Percentiles rank a stretch among this genome's conserved stretches.
These are phyloP conservation scores for Rheum nobile DNA, from an alignment of 148 eudicot genomes.

Conservation along the genomic window DNA sequence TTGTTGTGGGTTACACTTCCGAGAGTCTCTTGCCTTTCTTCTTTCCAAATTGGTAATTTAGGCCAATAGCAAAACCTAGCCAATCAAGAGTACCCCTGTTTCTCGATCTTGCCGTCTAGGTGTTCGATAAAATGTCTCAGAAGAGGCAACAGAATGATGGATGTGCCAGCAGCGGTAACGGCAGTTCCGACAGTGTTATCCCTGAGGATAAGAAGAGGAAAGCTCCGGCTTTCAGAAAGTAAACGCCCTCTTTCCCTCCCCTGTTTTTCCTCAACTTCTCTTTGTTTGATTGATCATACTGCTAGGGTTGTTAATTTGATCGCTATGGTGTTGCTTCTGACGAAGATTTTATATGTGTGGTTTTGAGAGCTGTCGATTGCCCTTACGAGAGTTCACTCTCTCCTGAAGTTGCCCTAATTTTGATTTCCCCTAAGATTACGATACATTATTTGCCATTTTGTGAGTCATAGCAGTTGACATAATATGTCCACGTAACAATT, in stretches of 20 bases:
- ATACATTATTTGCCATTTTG: background rate
- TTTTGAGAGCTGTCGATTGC: background rate
- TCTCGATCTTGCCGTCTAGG: background rate
- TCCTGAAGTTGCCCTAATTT: conserved; percentile 1
- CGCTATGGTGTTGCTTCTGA: background rate
- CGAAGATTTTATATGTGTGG: background rate
- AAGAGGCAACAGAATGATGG: conserved; percentile 46
- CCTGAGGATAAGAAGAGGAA: conserved; percentile 43
- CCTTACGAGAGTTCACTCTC: background rate
- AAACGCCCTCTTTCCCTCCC: background rate
- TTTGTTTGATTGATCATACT: conserved; percentile 8
- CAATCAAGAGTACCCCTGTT: background rate
- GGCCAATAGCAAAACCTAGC: background rate
- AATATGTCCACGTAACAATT: no score
- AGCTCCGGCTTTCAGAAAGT: conserved; percentile 37
- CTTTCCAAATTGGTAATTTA: background rate
- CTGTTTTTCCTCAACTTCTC: background rate
- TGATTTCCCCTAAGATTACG: no score
- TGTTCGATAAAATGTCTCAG: conserved; percentile 35
- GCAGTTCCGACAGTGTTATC: background rate
- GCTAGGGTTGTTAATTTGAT: background rate
- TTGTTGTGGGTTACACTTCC: background rate
- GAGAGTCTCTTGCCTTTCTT: background rate
- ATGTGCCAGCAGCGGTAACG: conserved; percentile 13
- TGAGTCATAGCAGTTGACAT: background rate